Evolutionary conservation across 2,329 filamentous ascomycete genomes (phyloP).

Genomic region (Tolypocladium tropicale): DNA sequence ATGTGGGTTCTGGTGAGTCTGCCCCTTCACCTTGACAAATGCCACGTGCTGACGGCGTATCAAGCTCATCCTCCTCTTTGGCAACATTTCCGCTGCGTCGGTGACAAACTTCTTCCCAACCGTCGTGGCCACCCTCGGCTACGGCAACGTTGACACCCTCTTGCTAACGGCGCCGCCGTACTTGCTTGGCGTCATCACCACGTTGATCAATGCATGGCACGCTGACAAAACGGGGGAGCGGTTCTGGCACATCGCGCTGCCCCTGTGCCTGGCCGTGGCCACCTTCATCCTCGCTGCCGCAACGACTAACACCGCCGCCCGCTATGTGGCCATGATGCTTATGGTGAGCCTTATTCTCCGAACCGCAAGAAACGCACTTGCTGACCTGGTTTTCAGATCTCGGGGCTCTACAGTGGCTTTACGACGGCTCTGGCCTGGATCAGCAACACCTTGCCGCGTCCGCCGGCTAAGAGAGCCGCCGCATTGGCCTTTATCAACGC

Average conservation of each 20-base stretch:
- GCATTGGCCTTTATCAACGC: conserved; percentile 70
- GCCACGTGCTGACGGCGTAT: not conserved
- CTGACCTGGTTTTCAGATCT: conserved; percentile 22
- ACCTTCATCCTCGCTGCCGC: conserved; percentile 60
- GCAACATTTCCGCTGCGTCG: conserved; percentile 40
- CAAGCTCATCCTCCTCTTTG: conserved; percentile 44
- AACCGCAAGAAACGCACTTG: not conserved
- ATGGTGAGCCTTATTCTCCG: conserved; percentile 33
- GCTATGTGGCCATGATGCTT: conserved; percentile 63
- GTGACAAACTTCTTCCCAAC: conserved; percentile 63
- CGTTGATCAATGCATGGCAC: conserved; percentile 57
- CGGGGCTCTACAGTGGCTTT: conserved; percentile 54
- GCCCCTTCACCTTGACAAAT: not conserved
- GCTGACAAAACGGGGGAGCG: conserved; percentile 62
- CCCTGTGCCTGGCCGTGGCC: conserved; percentile 49
- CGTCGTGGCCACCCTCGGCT: conserved; percentile 59
- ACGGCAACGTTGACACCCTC: conserved; percentile 47
- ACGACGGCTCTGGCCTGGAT: conserved; percentile 67
- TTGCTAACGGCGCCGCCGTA: conserved; percentile 58
- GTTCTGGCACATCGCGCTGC: conserved; percentile 55
- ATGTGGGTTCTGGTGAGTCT: conserved; percentile 44
- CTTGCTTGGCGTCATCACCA: conserved; percentile 49
- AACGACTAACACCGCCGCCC: conserved; percentile 47
- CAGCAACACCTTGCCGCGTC: conserved; percentile 62
- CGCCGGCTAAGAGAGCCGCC: conserved; percentile 60